Conservation (phyloP, 805 yeast genomes). For the Schwanniomyces sp. region DNA sequence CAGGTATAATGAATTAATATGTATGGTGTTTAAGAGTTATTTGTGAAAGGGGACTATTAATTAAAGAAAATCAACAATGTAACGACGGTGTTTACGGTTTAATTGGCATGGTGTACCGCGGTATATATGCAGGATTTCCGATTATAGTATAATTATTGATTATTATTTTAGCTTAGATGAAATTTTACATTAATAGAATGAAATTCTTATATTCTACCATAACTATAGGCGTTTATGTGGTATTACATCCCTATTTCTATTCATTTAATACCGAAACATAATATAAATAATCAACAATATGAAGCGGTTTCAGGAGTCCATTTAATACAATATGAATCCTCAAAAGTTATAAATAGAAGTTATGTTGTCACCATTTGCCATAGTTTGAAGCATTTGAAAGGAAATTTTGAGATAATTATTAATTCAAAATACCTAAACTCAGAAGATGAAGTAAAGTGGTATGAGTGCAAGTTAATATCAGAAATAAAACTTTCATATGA, state of each 20-base stretch:
- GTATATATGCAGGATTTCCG: not conserved
- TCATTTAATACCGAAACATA: conserved; percentile 13
- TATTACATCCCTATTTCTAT: conserved; percentile 19
- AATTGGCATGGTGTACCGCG: not conserved
- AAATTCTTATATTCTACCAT: not conserved
- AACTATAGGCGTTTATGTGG: conserved; percentile 13
- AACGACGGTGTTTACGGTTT: conserved; percentile 4
- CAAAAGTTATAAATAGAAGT: conserved; percentile 4
- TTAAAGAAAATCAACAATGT: not conserved
- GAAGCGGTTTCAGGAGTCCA: conserved; percentile 22
- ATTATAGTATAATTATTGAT: not conserved
- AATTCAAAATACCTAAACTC: conserved; percentile 6
- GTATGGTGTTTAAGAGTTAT: not conserved
- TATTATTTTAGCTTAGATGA: not conserved
- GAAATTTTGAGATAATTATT: conserved; percentile 4
- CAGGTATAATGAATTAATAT: not conserved
- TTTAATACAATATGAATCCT: conserved; percentile 7
- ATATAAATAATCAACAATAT: conserved; percentile 12
- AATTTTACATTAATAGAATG: not conserved
- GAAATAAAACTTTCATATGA: conserved; percentile 1
- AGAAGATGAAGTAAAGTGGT: conserved; percentile 14
- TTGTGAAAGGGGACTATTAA: not conserved
- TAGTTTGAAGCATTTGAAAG: conserved; percentile 8
- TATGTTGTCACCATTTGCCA: conserved; percentile 15
- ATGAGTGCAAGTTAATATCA: conserved; percentile 7